Base-by-base conservation (phyloP, 2,329 filamentous ascomycete species). In the Lecanicillium sp. region DNA sequence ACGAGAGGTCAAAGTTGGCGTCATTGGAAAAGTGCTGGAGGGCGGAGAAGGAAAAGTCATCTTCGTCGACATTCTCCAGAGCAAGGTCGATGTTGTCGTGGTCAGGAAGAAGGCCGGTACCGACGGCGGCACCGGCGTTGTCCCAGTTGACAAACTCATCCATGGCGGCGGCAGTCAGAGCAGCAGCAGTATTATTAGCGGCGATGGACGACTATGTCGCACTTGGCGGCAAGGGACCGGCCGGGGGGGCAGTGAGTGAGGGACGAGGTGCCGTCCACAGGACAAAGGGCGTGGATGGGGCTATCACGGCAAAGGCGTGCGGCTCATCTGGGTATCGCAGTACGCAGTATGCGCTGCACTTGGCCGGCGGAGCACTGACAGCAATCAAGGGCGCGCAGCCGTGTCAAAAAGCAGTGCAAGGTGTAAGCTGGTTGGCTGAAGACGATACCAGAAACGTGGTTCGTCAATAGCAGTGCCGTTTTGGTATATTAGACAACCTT, bases 121-220 rank as follows among this genome's bases (percentile, higher is more conserved):
- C 58, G 41, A 59, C 51, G 29, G 57, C 55, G 30, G 64, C 60
- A 33, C 60, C 69, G 36, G 67, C 64, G 42, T 68, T 59, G 49
- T 78, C 73, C 74, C 77, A 81, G 53, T 79, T 66, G 56, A 84
- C 72, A 53, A 82, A 78, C 45, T 80, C 72, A 40, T 81, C 77
- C 65, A 73, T 63, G 39, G 77, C 69, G 40, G 74, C 50, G 41
- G 49, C 44, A n/a, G 59, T 43, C 59, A 20, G 18, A 15, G 5
- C 11, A 37, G 17, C 11, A 14, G 27, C 22, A 18, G 9, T n/a
- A 17, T 29, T 4, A 17, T 13, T n/a, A 12, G 17, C 6, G 14
- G 40, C 20, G 30, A 35, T 42, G 28, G 11, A 15, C 19, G 17
- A 19, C 14, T 33, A 29, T 13, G 20, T 33, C 29, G 27, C 13